A percentile compares a stretch with the other conserved stretches of the same genome.
Evolutionary conservation across 495 filamentous ascomycete species (phyloP).

Genomic region (Niebla homalea): DNA sequence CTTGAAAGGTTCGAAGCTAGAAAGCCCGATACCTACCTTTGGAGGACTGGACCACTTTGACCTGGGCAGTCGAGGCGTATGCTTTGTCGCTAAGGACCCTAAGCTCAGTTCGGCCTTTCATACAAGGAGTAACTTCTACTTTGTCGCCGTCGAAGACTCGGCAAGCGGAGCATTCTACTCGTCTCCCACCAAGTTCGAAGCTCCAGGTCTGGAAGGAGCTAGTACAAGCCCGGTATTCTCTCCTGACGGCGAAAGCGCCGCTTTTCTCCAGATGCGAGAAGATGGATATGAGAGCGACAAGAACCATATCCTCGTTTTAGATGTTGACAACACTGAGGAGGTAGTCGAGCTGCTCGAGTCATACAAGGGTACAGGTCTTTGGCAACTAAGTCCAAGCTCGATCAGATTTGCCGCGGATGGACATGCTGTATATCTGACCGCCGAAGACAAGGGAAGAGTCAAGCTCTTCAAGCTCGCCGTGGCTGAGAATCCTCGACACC

Average conservation of each 20-base stretch:
- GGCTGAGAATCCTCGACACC: constrained; percentile 35
- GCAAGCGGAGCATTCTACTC: constrained; percentile 40
- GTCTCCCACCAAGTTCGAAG: constrained; percentile 19
- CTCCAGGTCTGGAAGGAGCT: constrained; percentile 49
- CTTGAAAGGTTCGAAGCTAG: constrained; percentile 28
- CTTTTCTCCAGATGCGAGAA: constrained; percentile 67
- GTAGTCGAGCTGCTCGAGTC: constrained; percentile 50
- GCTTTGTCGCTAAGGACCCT: constrained; percentile 80
- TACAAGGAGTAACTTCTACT: constrained; percentile 69
- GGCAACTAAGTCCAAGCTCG: constrained; percentile 54
- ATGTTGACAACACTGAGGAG: constrained; percentile 43
- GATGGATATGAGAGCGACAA: constrained; percentile 87
- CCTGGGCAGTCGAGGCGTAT: constrained; percentile 42
- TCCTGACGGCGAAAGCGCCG: constrained; percentile 55
- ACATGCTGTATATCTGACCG: constrained; percentile 47
- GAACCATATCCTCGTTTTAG: constrained; percentile 54
- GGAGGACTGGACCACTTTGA: constrained; percentile 48
- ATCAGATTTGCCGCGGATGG: constrained; percentile 56
- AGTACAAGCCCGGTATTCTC: constrained; percentile 64
- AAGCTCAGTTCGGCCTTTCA: constrained; percentile 61
- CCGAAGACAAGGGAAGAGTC: constrained; percentile 50
- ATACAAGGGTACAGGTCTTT: constrained; percentile 45
- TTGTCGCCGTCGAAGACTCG: constrained; percentile 43
- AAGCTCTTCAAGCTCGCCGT: constrained; percentile 50
- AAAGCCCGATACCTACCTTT: constrained; percentile 45